Evolutionary conservation across 495 filamentous ascomycete species (phyloP).

Genomic region (Penicillium silybi): DNA sequence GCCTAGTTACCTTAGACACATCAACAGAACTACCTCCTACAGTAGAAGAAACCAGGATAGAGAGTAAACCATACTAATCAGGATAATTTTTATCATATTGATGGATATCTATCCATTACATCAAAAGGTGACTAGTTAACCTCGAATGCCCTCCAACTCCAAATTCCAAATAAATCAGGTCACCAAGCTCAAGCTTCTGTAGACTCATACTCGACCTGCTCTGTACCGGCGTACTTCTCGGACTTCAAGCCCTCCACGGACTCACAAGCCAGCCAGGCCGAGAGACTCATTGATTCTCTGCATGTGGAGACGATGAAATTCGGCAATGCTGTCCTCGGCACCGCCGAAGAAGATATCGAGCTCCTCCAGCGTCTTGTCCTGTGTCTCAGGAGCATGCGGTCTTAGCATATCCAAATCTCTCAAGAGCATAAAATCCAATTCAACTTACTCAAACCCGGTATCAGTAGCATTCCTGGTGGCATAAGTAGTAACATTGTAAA

Average conservation of each 20-base stretch:
- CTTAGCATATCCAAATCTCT: neutral
- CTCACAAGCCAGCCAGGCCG: slow-evolving; percentile 24
- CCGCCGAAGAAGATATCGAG: slow-evolving; percentile 47
- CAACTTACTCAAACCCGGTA: neutral
- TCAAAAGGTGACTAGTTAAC: too few relatives aligned
- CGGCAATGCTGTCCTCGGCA: slow-evolving; percentile 25
- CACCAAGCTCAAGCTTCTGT: neutral
- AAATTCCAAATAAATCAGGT: too few relatives aligned
- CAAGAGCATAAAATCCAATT: neutral
- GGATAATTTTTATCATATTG: too few relatives aligned
- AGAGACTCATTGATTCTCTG: slow-evolving; percentile 27
- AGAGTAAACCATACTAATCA: too few relatives aligned
- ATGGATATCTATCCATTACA: too few relatives aligned
- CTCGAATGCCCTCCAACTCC: too few relatives aligned
- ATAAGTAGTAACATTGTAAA: neutral
- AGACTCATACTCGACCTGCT: slow-evolving; percentile 5
- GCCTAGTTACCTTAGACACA: too few relatives aligned
- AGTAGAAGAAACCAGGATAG: too few relatives aligned
- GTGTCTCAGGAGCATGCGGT: slow-evolving; percentile 39
- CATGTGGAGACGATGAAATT: slow-evolving; percentile 26
- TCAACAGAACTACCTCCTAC: too few relatives aligned
- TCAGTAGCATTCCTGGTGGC: neutral
- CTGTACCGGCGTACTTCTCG: slow-evolving; percentile 1
- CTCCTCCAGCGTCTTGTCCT: slow-evolving; percentile 54
- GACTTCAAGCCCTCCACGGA: slow-evolving; percentile 26